phyloP scores from a whole-genome alignment of 805 yeast species.

The Monosporozyma yasuniensis region DNA sequence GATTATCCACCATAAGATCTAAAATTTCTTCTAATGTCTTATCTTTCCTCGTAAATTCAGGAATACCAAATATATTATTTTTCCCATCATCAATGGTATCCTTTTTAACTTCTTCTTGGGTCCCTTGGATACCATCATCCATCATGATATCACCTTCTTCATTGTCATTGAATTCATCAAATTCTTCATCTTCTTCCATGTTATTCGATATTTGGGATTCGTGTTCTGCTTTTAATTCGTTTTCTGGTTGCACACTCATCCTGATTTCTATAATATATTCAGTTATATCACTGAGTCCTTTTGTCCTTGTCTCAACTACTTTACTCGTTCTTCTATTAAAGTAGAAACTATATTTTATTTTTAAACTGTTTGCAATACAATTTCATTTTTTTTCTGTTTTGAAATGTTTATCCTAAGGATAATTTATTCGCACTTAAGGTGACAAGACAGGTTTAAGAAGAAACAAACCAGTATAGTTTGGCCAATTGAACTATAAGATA shows the following conservation, averaged over 20 bases:
- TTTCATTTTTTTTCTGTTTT: too few relatives aligned
- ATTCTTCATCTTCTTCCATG: slow-evolving; percentile 18
- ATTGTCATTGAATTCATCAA: slow-evolving; percentile 31
- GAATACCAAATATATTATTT: slow-evolving; percentile 40
- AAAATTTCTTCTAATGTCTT: slow-evolving; percentile 77
- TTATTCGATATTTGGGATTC: not conserved
- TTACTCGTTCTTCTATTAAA: too few relatives aligned
- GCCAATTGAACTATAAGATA: not conserved
- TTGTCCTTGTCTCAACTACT: too few relatives aligned
- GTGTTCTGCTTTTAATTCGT: not conserved
- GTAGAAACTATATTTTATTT: too few relatives aligned
- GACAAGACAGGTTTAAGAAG: too few relatives aligned
- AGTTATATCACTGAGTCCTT: too few relatives aligned
- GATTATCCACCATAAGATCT: slow-evolving; percentile 83
- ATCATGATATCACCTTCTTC: slow-evolving; percentile 22
- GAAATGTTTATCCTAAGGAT: too few relatives aligned
- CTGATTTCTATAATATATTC: not conserved
- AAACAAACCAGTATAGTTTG: not conserved
- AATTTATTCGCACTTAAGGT: too few relatives aligned
- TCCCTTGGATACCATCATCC: not conserved
- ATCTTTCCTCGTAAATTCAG: slow-evolving; percentile 67
- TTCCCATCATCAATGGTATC: slow-evolving; percentile 22
- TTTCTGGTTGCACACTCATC: not conserved
- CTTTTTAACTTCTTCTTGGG: not conserved
- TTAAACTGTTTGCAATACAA: too few relatives aligned